Evolutionary conservation across 2,329 filamentous ascomycete species (phyloP), one percentile per base, ranked within the genome.

Genomic region (Ophiocordyceps sinensis): DNA sequence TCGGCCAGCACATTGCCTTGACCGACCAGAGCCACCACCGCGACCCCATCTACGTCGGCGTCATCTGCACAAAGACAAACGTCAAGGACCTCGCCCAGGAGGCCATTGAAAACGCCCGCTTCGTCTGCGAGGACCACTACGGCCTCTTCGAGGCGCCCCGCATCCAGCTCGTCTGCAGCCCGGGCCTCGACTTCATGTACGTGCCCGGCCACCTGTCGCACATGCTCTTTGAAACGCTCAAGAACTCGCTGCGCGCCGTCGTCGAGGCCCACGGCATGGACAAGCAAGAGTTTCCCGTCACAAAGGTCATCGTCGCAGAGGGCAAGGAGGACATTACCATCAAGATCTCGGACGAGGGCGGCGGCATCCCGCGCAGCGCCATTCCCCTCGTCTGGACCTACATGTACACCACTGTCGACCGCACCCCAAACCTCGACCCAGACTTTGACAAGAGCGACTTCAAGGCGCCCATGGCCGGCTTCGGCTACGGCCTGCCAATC

Each of bases 321-420:
- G 91, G 91, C 44, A 89, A 91, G 59, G 91, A 98, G 64, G 91
- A 98, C 56, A 98, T 98, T 54, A 98, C 91, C 5, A 95, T 98
- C 68, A 98, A 98, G 66, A 83, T 98, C 52, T 85, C 83, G 5
- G 91, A 98, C 59, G 91, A 98, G 64, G 91, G 91, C 44, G 91
- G 91, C 48, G 91, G 91, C 46, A 96, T 98, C 41, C 87, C 91
- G 0, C 72, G 91, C 53, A 93, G 84, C 53, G 77, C 86, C 40
- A 96, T 98, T 48, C 91, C 91, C 5, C 73, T 98, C 13, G 91
- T 96, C n/a, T 98, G 91, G 91, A 98, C 91, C 12, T 98, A 98
- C 62, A 98, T 96, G 91, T 98, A 98, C 62, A 98, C 91, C 30
- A 98, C 91, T 2, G 91, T 98, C 48, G 91, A 96, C 61, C 79